phyloP scores from a whole-genome alignment of 2,329 filamentous ascomycete genomes.

The Biscogniauxia marginata region DNA sequence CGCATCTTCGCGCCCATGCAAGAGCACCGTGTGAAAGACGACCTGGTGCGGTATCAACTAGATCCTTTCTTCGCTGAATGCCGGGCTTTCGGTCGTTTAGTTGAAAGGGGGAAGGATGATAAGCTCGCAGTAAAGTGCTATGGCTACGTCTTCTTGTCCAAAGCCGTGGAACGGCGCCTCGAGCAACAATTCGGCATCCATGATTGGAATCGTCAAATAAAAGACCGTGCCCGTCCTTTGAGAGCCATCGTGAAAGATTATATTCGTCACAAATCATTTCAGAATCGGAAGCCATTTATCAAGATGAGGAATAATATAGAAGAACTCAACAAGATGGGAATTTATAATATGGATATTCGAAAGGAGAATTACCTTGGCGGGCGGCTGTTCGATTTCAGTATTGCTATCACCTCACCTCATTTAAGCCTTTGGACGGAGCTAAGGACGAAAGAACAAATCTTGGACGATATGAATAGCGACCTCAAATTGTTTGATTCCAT shows the following conservation, averaged over 20 bases:
- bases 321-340: conserved; percentile 9
- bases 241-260: conserved; percentile 12
- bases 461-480: too few relatives aligned
- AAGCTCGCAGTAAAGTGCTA: conserved; percentile 9
- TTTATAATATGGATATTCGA: conserved; percentile 16
- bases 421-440: conserved; percentile 1
- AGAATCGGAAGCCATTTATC: not conserved
- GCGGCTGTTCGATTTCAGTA: conserved; percentile 17
- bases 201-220: conserved; percentile 11
- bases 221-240: conserved; percentile 1
- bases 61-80: conserved; percentile 15
- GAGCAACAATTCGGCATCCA: conserved; percentile 6
- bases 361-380: conserved; percentile 12
- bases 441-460: not conserved
- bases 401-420: conserved; percentile 9
- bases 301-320: conserved; percentile 9
- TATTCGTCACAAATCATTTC: conserved; percentile 3
- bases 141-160: conserved; percentile 6
- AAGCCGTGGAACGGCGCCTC: conserved; percentile 2
- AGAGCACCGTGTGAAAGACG: not conserved
- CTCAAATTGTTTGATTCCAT: too few relatives aligned
- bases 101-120: conserved; percentile 5
- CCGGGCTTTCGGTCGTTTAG: conserved; percentile 5
- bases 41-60: conserved; percentile 4
- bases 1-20: too few relatives aligned